Conservation (phyloP, 2,329 filamentous ascomycete genomes). For the Gaeumannomyces tritici region DNA sequence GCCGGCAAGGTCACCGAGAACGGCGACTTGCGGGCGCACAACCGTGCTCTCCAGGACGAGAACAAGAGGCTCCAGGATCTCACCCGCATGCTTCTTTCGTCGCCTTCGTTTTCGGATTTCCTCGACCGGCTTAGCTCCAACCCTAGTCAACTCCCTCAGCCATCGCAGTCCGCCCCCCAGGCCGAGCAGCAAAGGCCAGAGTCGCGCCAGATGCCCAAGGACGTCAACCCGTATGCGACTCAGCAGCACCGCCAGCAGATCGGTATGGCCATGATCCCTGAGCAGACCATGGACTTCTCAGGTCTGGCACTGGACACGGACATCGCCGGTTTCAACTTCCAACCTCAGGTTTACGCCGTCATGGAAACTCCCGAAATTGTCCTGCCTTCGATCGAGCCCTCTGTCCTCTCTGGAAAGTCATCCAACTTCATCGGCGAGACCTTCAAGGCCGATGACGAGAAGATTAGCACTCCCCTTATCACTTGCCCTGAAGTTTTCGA, state of each 20-base stretch:
- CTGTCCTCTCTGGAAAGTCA: slow-evolving; percentile 62
- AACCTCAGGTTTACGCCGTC: slow-evolving; percentile 60
- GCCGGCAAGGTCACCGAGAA: slow-evolving; percentile 76
- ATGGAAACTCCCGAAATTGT: slow-evolving; percentile 25
- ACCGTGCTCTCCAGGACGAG: slow-evolving; percentile 73
- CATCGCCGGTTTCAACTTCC: slow-evolving; percentile 44
- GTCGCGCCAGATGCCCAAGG: slow-evolving; percentile 47
- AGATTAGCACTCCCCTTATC: slow-evolving; percentile 45
- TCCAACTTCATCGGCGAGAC: slow-evolving; percentile 40
- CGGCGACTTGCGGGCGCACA: slow-evolving; percentile 70
- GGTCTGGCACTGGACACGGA: slow-evolving; percentile 52
- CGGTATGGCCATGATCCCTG: slow-evolving; percentile 75
- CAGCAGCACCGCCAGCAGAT: slow-evolving; percentile 55
- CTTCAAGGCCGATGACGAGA: slow-evolving; percentile 37
- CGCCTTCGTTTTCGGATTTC: slow-evolving; percentile 74
- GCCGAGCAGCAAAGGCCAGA: slow-evolving; percentile 24
- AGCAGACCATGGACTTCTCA: slow-evolving; percentile 66
- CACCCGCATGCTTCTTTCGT: slow-evolving; percentile 72
- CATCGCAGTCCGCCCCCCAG: slow-evolving; percentile 25
- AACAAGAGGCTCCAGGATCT: slow-evolving; percentile 72
- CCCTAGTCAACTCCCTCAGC: slow-evolving; percentile 30
- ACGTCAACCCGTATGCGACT: slow-evolving; percentile 51
- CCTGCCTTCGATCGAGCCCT: slow-evolving; percentile 44
- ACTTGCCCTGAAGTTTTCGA: slow-evolving; percentile 28
- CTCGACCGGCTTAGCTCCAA: slow-evolving; percentile 61